Evolutionary conservation across 1,139 yeast genomes (phyloP).

Genomic region (Eremothecium sinecaudum): DNA sequence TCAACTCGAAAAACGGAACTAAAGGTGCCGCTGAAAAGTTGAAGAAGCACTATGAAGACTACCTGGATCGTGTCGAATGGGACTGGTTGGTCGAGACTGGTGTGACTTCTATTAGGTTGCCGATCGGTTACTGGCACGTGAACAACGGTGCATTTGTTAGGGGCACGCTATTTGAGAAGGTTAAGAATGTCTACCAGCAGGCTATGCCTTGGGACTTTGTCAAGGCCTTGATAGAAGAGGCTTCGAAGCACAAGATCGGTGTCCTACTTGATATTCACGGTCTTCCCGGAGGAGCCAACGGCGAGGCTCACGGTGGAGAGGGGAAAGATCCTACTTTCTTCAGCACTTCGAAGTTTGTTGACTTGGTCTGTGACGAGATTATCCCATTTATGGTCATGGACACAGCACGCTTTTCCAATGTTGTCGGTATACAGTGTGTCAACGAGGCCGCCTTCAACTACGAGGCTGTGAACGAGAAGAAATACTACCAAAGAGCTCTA

Average conservation of each 20-base stretch:
- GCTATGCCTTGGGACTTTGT: slow-evolving; percentile 55
- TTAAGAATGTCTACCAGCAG: slow-evolving; percentile 47
- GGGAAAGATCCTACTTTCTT: slow-evolving; percentile 53
- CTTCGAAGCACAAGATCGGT: slow-evolving; percentile 44
- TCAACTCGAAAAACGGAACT: slow-evolving; percentile 41
- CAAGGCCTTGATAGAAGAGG: slow-evolving; percentile 25
- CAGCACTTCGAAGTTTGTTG: slow-evolving; percentile 34
- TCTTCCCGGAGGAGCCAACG: slow-evolving; percentile 87
- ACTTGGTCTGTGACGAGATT: slow-evolving; percentile 38
- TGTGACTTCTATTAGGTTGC: slow-evolving; percentile 72
- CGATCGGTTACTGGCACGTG: slow-evolving; percentile 86
- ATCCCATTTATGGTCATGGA: slow-evolving; percentile 57
- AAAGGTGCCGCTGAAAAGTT: slow-evolving; percentile 48
- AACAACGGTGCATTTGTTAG: slow-evolving; percentile 50
- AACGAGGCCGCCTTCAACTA: slow-evolving; percentile 70
- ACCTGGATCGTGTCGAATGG: slow-evolving; percentile 61
- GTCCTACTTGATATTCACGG: slow-evolving; percentile 82
- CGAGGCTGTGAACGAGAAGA: slow-evolving; percentile 42
- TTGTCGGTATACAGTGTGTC: slow-evolving; percentile 73
- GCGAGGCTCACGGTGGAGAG: slow-evolving; percentile 74
- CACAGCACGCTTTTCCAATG: slow-evolving; percentile 50
- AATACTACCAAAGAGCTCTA: slow-evolving; percentile 63
- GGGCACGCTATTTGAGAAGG: slow-evolving; percentile 49
- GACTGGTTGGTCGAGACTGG: slow-evolving; percentile 53
- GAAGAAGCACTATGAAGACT: slow-evolving; percentile 63